Evolutionary conservation across 169 alveolate genomes (phyloP).

Genomic region (Cryptosporidium xiaoi): DNA sequence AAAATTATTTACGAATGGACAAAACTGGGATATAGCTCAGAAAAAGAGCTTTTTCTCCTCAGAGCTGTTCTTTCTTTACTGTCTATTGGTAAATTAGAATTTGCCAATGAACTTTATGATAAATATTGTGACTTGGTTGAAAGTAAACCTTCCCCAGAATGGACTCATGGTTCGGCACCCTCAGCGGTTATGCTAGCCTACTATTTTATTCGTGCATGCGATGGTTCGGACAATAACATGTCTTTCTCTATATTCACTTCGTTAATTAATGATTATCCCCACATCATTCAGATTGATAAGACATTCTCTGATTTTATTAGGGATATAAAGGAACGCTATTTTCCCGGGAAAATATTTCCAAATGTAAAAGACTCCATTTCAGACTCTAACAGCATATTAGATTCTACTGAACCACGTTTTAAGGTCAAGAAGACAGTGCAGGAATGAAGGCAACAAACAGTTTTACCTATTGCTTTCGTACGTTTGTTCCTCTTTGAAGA

Average conservation of each 20-base stretch:
- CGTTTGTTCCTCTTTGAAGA: too few relatives aligned
- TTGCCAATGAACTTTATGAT: constrained; percentile 42
- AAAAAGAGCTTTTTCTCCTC: constrained; percentile 58
- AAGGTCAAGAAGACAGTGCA: too few relatives aligned
- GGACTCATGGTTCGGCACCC: constrained; percentile 1
- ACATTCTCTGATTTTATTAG: too few relatives aligned
- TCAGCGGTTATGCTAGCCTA: constrained; percentile 44
- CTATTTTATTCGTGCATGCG: constrained; percentile 39
- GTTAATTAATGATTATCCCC: too few relatives aligned
- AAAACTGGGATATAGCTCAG: constrained; percentile 49
- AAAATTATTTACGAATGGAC: constrained; percentile 49
- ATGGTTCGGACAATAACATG: background rate
- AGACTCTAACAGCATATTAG: too few relatives aligned
- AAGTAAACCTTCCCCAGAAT: background rate
- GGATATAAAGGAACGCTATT: too few relatives aligned
- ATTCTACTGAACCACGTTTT: too few relatives aligned
- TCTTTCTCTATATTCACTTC: too few relatives aligned
- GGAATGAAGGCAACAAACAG: too few relatives aligned
- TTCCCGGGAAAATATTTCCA: too few relatives aligned
- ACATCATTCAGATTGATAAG: too few relatives aligned
- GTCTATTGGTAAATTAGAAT: constrained; percentile 24
- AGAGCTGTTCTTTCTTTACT: constrained; percentile 59
- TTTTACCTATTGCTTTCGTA: too few relatives aligned
- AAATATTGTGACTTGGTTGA: constrained; percentile 2
- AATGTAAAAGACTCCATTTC: background rate